Conservation (phyloP, 495 filamentous ascomycete species). For the Pseudoneurospora amorphoporcata region DNA sequence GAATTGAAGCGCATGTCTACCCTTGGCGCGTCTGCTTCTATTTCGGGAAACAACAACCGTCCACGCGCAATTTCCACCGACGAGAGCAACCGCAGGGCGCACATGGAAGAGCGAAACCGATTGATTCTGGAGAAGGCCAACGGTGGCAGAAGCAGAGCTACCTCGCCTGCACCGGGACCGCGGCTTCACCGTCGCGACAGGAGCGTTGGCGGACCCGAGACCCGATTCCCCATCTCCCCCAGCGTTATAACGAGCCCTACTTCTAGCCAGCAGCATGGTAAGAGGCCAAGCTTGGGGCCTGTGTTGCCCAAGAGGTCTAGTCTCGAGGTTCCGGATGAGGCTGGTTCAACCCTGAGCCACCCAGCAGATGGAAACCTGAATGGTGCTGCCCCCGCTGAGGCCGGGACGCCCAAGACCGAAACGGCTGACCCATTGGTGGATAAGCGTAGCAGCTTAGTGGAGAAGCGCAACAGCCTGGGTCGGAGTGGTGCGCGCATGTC, state of each 20-base stretch:
- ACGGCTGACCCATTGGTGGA: conserved; percentile 29
- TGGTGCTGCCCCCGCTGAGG: conserved; percentile 19
- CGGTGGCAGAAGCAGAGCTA: conserved; percentile 53
- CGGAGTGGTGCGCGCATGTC: conserved; percentile 36
- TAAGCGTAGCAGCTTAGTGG: conserved; percentile 22
- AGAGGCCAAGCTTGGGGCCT: conserved; percentile 27
- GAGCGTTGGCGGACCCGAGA: conserved; percentile 68
- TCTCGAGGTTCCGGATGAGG: conserved; percentile 37
- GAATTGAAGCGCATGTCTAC: conserved; percentile 89
- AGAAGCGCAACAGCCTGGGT: conserved; percentile 43
- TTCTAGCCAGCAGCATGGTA: conserved; percentile 36
- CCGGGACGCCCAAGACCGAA: conserved; percentile 21
- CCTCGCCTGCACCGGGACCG: conserved; percentile 59
- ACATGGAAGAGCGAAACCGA: conserved; percentile 84
- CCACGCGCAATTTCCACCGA: conserved; percentile 89
- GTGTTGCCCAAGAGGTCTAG: conserved; percentile 33
- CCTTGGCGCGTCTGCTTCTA: conserved; percentile 43
- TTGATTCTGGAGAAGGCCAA: conserved; percentile 58
- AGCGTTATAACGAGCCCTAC: conserved; percentile 43
- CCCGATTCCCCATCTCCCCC: conserved; percentile 76
- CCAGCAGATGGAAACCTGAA: conserved; percentile 33
- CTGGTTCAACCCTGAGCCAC: conserved; percentile 24
- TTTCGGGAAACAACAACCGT: conserved; percentile 41
- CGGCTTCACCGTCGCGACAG: conserved; percentile 61
- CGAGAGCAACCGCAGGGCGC: conserved; percentile 86